Conservation (phyloP, 2,329 filamentous ascomycete species). For the Stylonectria norvegica region DNA sequence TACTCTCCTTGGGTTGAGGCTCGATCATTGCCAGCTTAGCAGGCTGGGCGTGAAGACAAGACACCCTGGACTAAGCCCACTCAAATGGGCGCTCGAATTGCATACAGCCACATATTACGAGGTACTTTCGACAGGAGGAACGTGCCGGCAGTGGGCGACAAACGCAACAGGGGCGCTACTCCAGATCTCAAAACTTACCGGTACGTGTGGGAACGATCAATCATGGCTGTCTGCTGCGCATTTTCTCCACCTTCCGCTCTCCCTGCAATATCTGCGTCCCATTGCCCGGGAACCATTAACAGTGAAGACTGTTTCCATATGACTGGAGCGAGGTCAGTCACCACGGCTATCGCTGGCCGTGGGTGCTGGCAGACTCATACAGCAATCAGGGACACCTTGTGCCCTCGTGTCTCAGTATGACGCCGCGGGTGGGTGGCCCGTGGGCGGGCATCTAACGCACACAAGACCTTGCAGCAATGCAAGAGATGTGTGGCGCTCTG, state of each 20-base stretch:
- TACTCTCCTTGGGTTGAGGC: neutral
- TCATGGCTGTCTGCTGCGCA: neutral
- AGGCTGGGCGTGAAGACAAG: neutral
- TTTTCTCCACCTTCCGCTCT: neutral
- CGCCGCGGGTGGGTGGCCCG: slow-evolving; percentile 3
- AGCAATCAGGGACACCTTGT: too few relatives aligned
- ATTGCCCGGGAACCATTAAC: neutral
- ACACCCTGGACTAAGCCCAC: neutral
- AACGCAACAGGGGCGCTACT: neutral
- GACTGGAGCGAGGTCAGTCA: too few relatives aligned
- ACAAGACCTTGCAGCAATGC: slow-evolving; percentile 14
- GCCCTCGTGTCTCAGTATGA: neutral
- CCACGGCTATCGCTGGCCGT: too few relatives aligned
- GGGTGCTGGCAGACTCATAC: too few relatives aligned
- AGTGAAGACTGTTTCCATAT: neutral
- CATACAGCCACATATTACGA: neutral
- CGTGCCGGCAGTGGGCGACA: neutral
- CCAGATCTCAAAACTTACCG: neutral
- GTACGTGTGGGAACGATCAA: neutral
- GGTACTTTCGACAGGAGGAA: neutral
- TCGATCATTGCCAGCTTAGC: neutral
- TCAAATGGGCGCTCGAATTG: neutral
- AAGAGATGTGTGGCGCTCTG: slow-evolving; percentile 14
- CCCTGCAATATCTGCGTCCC: neutral
- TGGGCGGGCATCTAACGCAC: slow-evolving; percentile 4